Evolutionary conservation across 2,329 filamentous ascomycete species (phyloP).

Genomic region (Immersiporthe knoxdaviesiana): DNA sequence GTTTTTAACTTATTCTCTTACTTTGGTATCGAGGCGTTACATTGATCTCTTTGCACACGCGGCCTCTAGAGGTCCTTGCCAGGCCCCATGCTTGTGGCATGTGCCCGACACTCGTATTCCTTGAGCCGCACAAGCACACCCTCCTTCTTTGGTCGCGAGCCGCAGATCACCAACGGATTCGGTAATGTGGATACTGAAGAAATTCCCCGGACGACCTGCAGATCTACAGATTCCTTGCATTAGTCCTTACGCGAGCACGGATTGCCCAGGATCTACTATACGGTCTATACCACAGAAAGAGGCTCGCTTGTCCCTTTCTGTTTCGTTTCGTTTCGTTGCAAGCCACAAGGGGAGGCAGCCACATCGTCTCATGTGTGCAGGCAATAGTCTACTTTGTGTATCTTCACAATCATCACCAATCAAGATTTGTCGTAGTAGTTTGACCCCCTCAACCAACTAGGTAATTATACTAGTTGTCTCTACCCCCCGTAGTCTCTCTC

Average conservation of each 20-base stretch:
- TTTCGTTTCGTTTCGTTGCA: neutral
- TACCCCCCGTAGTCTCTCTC: too few species aligned
- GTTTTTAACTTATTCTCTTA: neutral
- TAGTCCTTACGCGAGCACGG: neutral
- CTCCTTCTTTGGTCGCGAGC: neutral
- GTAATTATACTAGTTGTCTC: neutral
- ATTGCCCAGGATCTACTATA: neutral
- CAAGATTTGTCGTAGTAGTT: neutral
- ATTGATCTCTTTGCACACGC: conserved; percentile 1
- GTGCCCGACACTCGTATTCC: neutral
- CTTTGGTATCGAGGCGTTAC: neutral
- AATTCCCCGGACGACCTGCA: neutral
- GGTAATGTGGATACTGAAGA: neutral
- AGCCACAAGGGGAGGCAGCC: neutral
- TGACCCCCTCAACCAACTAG: neutral
- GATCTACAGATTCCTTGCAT: neutral
- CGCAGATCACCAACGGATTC: neutral
- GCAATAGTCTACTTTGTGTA: neutral
- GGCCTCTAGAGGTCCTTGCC: neutral
- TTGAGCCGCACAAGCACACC: neutral
- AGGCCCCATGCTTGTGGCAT: neutral
- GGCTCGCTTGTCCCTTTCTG: neutral
- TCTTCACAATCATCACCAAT: neutral
- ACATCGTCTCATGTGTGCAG: neutral
- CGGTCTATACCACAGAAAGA: neutral